Base-by-base conservation (phyloP, 2,329 filamentous ascomycete species). In the Pseudogymnoascus sp. region DNA sequence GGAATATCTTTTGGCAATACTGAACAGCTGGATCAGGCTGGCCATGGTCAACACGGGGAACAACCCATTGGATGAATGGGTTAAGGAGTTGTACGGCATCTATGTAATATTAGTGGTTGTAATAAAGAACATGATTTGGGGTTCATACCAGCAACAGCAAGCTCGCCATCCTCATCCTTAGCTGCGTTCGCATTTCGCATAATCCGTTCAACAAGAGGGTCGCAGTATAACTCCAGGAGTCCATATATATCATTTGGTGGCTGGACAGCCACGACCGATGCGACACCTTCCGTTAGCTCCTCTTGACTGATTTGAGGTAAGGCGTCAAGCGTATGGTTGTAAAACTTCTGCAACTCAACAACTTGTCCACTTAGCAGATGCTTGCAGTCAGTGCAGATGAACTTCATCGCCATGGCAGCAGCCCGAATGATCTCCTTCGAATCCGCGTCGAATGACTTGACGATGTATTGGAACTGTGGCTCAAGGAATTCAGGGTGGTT, bases 1-100 rank as follows among this genome's bases (percentile, higher is more conserved):
- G 90, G 74, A 97, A 91, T 18, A 97, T 89, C 73, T 97, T 93
- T 70, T 93, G 86, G 83, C 95, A 97, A 78, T 99, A 99, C 75
- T 92, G 93, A 64, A 99, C 93, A 0, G 91, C 92, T 4, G 93
- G 93, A 72, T 97, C 93, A 65, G 91, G 87, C 67, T 91, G 82
- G 61, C 83, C 83, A 7, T 84, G 83, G 23, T 85, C 84, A 44
- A 93, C 84, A 62, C 89, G 88, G 0, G 95, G 95, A 63, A 89
- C 86, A 10, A 88, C 85, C 62, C 81, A 79, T 74, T 96, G 89
- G 50, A 96, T 84, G 73, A 97, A 97, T 65, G 92, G 89, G 3
- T 93, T 97, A 69, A 99, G 87, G 62, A 99, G 82, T 71, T 96
- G 92, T 53, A 99, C 80, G 72, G 96, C 91, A 76, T 99, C 93